These are phyloP conservation scores for Purshia tridentata DNA, from an alignment of 306 rosid species.

Conservation along the genomic window DNA sequence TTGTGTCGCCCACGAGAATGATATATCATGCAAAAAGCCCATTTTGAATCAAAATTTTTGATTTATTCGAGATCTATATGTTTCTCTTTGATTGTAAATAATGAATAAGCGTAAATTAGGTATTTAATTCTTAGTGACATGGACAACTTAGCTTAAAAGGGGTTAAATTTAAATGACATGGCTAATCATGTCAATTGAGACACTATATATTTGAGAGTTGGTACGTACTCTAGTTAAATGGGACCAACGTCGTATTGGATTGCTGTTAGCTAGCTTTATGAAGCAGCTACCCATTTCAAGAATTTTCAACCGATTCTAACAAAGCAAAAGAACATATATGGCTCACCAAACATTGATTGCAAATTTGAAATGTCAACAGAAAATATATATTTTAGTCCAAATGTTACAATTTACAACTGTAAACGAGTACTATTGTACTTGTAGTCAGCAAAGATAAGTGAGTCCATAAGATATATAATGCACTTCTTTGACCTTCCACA, in stretches of 20 bases:
- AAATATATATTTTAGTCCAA: slow-evolving; percentile 22
- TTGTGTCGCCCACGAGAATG: too few relatives aligned
- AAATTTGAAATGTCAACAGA: slow-evolving; percentile 37
- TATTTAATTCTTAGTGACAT: too few relatives aligned
- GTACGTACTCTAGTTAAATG: slow-evolving; percentile 14
- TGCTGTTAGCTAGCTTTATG: slow-evolving; percentile 12
- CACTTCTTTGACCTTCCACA: not conserved
- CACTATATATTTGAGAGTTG: slow-evolving; percentile 22
- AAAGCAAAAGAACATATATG: slow-evolving; percentile 30
- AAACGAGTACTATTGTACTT: slow-evolving; percentile 25
- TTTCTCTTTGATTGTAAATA: too few relatives aligned
- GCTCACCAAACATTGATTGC: slow-evolving; percentile 40
- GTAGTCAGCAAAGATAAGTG: not conserved
- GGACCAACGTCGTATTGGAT: slow-evolving; percentile 41
- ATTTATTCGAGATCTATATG: too few relatives aligned
- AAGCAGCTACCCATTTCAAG: slow-evolving; percentile 34
- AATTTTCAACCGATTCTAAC: slow-evolving; percentile 55
- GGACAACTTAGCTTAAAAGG: too few relatives aligned
- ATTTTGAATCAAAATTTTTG: too few relatives aligned
- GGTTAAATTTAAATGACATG: too few relatives aligned
- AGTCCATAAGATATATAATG: not conserved
- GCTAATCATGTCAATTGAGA: too few relatives aligned
- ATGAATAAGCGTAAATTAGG: too few relatives aligned
- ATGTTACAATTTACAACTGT: slow-evolving; percentile 39
- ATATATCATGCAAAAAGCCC: too few relatives aligned